Evolutionary conservation across 2,329 filamentous ascomycete genomes (phyloP).

Genomic region (Colletotrichum tropicicola): DNA sequence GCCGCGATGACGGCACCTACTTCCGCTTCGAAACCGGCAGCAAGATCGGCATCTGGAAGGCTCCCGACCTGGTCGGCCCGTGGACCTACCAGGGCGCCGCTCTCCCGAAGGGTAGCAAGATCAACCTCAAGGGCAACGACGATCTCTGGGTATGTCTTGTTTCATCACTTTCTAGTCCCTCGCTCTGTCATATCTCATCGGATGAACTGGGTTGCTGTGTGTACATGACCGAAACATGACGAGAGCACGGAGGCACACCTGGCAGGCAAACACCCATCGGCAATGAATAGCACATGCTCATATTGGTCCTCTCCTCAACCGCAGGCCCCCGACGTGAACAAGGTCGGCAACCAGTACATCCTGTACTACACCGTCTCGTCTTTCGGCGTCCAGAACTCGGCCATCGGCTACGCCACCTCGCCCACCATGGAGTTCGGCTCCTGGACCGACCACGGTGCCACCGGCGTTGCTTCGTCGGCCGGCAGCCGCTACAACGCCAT

Average conservation of each 20-base stretch:
- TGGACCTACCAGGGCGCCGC: conserved; percentile 54
- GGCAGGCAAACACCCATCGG: neutral
- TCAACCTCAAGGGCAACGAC: conserved; percentile 48
- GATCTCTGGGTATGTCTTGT: conserved; percentile 50
- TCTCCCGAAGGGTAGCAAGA: conserved; percentile 47
- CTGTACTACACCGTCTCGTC: conserved; percentile 75
- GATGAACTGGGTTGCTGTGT: neutral
- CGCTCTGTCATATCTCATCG: neutral
- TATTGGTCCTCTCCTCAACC: neutral
- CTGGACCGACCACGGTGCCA: conserved; percentile 68
- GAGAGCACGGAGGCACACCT: neutral
- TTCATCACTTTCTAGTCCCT: neutral
- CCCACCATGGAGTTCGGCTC: conserved; percentile 58
- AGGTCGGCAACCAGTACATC: conserved; percentile 67
- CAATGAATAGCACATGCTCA: neutral
- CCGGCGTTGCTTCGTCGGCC: conserved; percentile 56
- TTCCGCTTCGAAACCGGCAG: conserved; percentile 53
- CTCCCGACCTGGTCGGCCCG: conserved; percentile 46
- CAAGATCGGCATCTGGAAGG: conserved; percentile 49
- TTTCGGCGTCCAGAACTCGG: conserved; percentile 68
- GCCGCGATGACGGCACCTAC: conserved; percentile 49
- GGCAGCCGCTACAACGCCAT: conserved; percentile 66
- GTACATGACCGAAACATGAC: neutral
- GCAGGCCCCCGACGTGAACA: conserved; percentile 70
- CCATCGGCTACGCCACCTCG: conserved; percentile 64